Percentiles rank a stretch among this genome's conserved stretches.
Conservation (phyloP, 1,284 basidiomycete genomes). For the Spongispora temasekensis region DNA sequence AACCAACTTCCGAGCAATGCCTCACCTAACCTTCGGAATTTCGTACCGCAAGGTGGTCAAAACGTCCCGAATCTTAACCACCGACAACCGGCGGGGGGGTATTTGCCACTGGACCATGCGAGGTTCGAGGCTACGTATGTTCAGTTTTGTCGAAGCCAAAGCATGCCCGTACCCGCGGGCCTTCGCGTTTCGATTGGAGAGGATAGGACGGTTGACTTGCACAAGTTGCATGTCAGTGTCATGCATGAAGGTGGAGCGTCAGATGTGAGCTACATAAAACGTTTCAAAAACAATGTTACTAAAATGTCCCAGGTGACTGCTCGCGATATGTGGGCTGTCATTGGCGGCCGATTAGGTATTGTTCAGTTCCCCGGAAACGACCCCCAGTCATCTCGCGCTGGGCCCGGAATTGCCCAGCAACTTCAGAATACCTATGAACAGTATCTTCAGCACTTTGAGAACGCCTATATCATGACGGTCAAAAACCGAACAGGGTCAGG, state of each 20-base stretch:
- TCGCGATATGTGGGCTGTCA: conserved; percentile 61
- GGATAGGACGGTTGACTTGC: conserved; percentile 54
- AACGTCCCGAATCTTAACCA: conserved; percentile 27
- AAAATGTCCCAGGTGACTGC: conserved; percentile 47
- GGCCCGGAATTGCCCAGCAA: conserved; percentile 59
- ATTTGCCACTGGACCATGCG: conserved; percentile 46
- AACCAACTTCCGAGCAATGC: conserved; percentile 23
- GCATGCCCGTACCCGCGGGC: conserved; percentile 40
- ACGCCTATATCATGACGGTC: conserved; percentile 45
- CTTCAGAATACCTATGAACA: conserved; percentile 61
- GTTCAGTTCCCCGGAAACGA: conserved; percentile 59
- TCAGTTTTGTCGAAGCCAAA: conserved; percentile 46
- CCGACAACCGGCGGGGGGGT: conserved; percentile 10
- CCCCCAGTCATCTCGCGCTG: conserved; percentile 55
- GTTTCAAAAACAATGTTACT: not conserved
- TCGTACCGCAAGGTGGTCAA: conserved; percentile 22
- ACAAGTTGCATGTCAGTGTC: conserved; percentile 57
- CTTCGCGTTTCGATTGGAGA: conserved; percentile 48
- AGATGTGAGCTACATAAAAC: conserved; percentile 42
- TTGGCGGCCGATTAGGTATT: conserved; percentile 65
- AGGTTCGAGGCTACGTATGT: conserved; percentile 53
- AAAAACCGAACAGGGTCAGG: conserved; percentile 17
- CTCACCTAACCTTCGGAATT: conserved; percentile 31
- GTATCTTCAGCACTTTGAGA: conserved; percentile 59
- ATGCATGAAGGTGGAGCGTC: conserved; percentile 53